Evolutionary conservation across 306 rosid genomes (phyloP).

Genomic region (Crotalaria pallida): DNA sequence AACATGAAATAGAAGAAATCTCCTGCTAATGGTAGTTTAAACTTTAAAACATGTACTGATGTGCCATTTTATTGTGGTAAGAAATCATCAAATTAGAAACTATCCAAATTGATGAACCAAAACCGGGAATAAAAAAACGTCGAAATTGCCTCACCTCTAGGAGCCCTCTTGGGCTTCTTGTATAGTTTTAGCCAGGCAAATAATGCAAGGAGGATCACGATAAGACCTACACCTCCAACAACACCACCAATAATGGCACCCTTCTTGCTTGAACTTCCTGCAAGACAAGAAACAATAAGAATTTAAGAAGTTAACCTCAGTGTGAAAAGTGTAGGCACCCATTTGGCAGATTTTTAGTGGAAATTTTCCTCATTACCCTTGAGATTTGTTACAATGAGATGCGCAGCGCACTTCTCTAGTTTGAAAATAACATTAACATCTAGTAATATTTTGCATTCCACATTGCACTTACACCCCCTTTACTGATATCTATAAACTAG

Average conservation of each 20-base stretch:
- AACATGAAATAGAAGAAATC: neutral
- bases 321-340: neutral
- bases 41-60: constrained; percentile 10
- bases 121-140: too few relatives aligned
- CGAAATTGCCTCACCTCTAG: constrained; percentile 44
- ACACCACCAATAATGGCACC: constrained; percentile 58
- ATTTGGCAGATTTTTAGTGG: neutral
- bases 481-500: too few relatives aligned
- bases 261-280: constrained; percentile 44
- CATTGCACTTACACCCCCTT: too few relatives aligned
- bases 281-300: neutral
- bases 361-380: too few relatives aligned
- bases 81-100: neutral
- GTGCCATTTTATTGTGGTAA: neutral
- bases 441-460: too few relatives aligned
- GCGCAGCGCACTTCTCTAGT: too few relatives aligned
- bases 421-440: too few relatives aligned
- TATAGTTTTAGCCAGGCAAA: constrained; percentile 27
- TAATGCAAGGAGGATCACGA: constrained; percentile 41
- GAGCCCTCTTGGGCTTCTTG: constrained; percentile 27
- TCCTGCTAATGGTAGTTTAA: neutral
- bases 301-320: neutral
- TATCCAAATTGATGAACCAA: neutral
- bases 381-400: too few relatives aligned
- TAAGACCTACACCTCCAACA: constrained; percentile 52